Evolutionary conservation across 306 rosid genomes (phyloP), one percentile per base, ranked within the genome.

Genomic region (Inga leiocalycina): DNA sequence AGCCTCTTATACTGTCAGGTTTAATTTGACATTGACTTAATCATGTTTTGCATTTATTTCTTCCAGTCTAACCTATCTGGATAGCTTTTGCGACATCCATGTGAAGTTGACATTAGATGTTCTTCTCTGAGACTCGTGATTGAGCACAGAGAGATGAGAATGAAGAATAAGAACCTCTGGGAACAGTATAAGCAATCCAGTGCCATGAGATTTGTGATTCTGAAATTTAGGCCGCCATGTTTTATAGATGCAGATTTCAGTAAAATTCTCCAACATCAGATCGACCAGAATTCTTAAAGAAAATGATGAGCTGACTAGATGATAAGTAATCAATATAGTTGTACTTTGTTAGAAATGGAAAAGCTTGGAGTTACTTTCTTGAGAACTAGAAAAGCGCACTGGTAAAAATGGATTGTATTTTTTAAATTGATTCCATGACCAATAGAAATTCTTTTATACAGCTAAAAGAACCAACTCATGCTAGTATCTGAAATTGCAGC

Each of bases 1-100:
- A 91, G 99, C 85, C 99, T 93, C 88, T 80, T 96, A 48, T 96
- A 96, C 85, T 90, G 97, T 73, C 98, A 96, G 99, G 99, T 96
- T 89, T 56, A 72, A 72, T 79, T 80, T 61, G 51, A 27, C 9
- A n/a, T n/a, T 59, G 51, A 76, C 56, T 61, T 49, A 22, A 45
- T 35, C 74, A 41, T 78, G 69, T 84, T 72, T 66, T 41, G 51
- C 19, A 20, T 73, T 59, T 45, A 17, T 84, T 9, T 48, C 13
- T 52, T 62, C 69, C 52, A 61, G 74, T 72, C 37, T 10, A 75
- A 56, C 74, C 52, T 48, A 51, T 78, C 71, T 32, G n/a, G 59
- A 76, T 67, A 78, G 81, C 71, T 66, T 78, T 74, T 35, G 68
- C 65, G 74, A 74, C 66, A 8, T 34, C 16, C 71, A 16, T 62